phyloP scores from a whole-genome alignment of 192 early-diverging fungal genomes.

The Dissophora ornata region DNA sequence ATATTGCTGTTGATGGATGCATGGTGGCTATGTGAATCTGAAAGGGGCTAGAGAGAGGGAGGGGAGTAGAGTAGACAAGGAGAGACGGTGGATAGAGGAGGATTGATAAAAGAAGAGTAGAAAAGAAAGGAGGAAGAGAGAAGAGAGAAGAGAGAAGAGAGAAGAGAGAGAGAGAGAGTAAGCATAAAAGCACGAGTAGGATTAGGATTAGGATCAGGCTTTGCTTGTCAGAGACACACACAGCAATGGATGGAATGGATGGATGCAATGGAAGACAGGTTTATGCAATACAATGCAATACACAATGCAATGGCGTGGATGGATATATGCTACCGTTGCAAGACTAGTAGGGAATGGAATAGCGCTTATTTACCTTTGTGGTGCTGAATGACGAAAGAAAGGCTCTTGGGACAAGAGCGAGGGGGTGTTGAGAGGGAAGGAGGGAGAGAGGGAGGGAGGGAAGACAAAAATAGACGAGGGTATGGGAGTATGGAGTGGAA shows the following conservation, averaged over 20 bases:
- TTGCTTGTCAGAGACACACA: not conserved
- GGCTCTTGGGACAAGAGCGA: not conserved
- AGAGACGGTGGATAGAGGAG: not conserved
- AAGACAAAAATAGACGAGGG: not conserved
- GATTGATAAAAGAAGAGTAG: not conserved
- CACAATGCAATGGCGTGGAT: too few species aligned
- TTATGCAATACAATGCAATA: too few species aligned
- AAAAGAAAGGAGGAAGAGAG: not conserved
- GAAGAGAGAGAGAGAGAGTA: not conserved
- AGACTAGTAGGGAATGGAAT: not conserved
- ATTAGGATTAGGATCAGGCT: too few species aligned
- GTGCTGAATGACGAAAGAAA: not conserved
- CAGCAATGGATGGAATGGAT: too few species aligned
- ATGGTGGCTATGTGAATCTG: slow-evolving; percentile 1
- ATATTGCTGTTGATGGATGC: slow-evolving; percentile 24
- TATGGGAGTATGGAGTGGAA: not conserved
- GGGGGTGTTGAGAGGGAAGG: not conserved
- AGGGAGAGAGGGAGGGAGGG: not conserved
- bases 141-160: not conserved
- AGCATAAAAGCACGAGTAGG: too few species aligned
- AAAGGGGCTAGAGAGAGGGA: not conserved
- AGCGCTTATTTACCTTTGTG: not conserved
- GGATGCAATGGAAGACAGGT: too few species aligned
- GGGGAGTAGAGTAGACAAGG: not conserved
- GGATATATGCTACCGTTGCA: too few species aligned